Conservation (phyloP, 2,329 filamentous ascomycete genomes). For the Didymellaceae sp. region DNA sequence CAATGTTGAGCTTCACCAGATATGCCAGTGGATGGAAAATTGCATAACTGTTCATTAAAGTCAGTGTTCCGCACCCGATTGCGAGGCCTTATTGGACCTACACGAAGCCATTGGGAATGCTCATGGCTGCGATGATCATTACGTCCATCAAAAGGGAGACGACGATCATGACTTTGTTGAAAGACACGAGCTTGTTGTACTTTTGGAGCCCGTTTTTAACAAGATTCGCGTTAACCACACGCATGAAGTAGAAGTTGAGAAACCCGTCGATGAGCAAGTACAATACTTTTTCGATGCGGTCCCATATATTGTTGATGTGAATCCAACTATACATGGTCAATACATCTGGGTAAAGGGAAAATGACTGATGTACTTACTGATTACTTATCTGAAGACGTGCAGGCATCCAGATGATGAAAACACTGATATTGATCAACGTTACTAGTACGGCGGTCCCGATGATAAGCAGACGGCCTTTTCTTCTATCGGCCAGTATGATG, state of each 20-base stretch:
- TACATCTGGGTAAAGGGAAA: too few species aligned
- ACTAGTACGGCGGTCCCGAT: conserved; percentile 24
- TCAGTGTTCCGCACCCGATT: neutral
- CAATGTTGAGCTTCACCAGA: conserved; percentile 54
- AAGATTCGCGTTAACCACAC: conserved; percentile 31
- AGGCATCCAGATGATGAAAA: conserved; percentile 40
- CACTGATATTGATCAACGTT: conserved; percentile 39
- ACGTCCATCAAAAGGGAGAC: conserved; percentile 38
- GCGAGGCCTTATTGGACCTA: conserved; percentile 18
- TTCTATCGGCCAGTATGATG: conserved; percentile 29
- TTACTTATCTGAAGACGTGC: conserved; percentile 33
- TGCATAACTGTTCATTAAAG: conserved; percentile 45
- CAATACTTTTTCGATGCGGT: conserved; percentile 36
- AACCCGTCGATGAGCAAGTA: conserved; percentile 31
- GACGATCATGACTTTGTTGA: conserved; percentile 36
- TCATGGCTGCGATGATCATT: conserved; percentile 53
- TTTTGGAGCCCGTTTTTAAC: conserved; percentile 36
- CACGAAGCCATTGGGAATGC: conserved; percentile 50
- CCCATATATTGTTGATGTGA: conserved; percentile 34
- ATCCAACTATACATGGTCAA: conserved; percentile 21
- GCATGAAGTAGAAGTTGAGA: conserved; percentile 39
- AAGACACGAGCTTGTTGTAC: conserved; percentile 34
- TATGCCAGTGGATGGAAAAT: conserved; percentile 58
- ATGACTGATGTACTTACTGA: conserved; percentile 4
- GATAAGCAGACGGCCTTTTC: conserved; percentile 23